Conservation (phyloP, 75 land plant genomes). For the Pinus tabuliformis region DNA sequence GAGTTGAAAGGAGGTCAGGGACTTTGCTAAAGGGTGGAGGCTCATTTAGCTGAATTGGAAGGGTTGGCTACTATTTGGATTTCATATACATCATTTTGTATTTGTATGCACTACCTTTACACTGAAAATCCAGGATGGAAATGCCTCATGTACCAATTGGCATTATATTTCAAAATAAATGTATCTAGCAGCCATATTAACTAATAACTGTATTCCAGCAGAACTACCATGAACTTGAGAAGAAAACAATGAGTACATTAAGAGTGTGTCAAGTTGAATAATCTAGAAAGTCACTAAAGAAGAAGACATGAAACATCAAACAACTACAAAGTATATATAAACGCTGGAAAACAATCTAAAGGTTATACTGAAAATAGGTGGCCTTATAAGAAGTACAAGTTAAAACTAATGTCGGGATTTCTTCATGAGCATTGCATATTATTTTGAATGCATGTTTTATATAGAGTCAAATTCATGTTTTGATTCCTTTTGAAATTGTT, state of each 20-base stretch:
- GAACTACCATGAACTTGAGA: background rate
- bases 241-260: background rate
- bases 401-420: background rate
- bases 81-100: background rate
- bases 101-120: background rate
- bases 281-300: background rate
- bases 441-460: conserved; percentile 1
- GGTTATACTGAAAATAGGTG: background rate
- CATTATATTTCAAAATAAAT: background rate
- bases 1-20: too few species aligned
- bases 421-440: background rate
- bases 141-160: background rate
- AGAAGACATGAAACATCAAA: background rate
- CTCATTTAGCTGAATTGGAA: too few species aligned
- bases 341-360: background rate
- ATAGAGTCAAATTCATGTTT: background rate
- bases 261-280: background rate
- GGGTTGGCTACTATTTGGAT: background rate
- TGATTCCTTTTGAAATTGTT: background rate
- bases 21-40: too few species aligned
- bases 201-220: background rate
- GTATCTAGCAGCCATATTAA: background rate
- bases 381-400: background rate
- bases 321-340: background rate
- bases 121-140: too few species aligned